Percentiles rank a stretch among this genome's conserved stretches.
Evolutionary conservation across 1,284 basidiomycete genomes (phyloP).

Genomic region (Athelia sp.): DNA sequence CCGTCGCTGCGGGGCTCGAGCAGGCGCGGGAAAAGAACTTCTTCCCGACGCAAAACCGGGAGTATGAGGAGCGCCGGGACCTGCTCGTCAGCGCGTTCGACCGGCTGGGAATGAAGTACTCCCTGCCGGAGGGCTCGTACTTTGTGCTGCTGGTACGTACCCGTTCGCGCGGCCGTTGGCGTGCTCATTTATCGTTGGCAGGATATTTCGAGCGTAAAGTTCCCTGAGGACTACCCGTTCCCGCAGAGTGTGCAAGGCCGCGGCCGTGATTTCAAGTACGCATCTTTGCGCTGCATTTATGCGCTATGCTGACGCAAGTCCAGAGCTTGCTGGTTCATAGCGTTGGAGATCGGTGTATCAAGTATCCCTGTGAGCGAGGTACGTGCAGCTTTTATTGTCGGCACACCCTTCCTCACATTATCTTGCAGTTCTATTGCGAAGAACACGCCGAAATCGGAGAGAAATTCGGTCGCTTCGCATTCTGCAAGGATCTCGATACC

Average conservation of each 20-base stretch:
- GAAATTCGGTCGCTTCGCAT: constrained; percentile 83
- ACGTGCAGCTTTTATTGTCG: constrained; percentile 16
- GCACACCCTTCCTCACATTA: constrained; percentile 2
- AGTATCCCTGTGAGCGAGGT: constrained; percentile 93
- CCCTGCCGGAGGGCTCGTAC: constrained; percentile 84
- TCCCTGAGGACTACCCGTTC: constrained; percentile 84
- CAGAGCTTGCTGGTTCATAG: constrained; percentile 90
- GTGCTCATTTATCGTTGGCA: constrained; percentile 23
- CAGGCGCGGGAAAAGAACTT: constrained; percentile 70
- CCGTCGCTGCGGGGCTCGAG: constrained; percentile 83
- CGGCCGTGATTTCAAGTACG: constrained; percentile 83
- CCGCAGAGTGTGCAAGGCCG: constrained; percentile 74
- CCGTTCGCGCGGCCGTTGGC: too few relatives aligned
- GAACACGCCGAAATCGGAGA: constrained; percentile 85
- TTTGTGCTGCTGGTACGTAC: constrained; percentile 81
- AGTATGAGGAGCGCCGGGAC: constrained; percentile 81
- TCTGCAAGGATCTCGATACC: constrained; percentile 90
- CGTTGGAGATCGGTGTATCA: constrained; percentile 83
- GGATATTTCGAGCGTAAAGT: constrained; percentile 79
- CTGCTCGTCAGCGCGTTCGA: constrained; percentile 80
- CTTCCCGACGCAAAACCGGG: constrained; percentile 73
- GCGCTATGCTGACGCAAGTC: not conserved
- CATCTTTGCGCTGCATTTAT: constrained; percentile 6
- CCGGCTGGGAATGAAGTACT: constrained; percentile 81
- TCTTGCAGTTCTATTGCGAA: constrained; percentile 78